A percentile compares a stretch with the other conserved stretches of the same genome.
Evolutionary conservation across 1,284 basidiomycete species (phyloP).

Genomic region (Neonothopanus nambi): DNA sequence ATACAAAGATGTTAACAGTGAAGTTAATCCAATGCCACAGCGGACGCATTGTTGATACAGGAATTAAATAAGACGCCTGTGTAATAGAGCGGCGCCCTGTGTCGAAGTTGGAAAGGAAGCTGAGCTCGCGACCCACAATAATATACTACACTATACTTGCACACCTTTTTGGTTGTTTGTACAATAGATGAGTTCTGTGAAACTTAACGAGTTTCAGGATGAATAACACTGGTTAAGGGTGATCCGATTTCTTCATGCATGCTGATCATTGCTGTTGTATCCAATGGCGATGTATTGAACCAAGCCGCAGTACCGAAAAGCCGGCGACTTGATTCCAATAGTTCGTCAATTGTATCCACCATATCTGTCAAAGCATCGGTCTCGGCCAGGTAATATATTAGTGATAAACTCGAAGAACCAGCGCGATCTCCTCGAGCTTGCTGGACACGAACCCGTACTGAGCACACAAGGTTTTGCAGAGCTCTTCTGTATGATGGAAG

Average conservation of each 20-base stretch:
- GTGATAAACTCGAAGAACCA: conserved; percentile 36
- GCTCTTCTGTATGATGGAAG: conserved; percentile 48
- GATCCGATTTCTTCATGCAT: conserved; percentile 16
- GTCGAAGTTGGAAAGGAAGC: no score
- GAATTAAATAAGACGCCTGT: no score
- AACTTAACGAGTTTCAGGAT: no score
- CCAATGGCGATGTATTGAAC: conserved; percentile 25
- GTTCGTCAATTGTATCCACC: conserved; percentile 43
- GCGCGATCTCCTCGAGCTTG: conserved; percentile 30
- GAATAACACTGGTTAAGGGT: no score
- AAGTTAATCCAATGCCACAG: no score
- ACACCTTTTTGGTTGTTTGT: no score
- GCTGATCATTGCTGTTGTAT: conserved; percentile 16
- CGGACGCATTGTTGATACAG: no score
- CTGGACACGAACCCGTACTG: conserved; percentile 39
- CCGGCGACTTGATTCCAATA: conserved; percentile 40
- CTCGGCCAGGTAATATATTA: conserved; percentile 48
- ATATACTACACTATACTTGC: no score
- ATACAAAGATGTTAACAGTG: no score
- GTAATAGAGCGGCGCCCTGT: no score
- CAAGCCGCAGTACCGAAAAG: conserved; percentile 49
- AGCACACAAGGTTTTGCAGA: conserved; percentile 34
- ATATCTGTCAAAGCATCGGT: conserved; percentile 43
- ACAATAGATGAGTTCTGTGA: no score
- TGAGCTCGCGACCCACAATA: no score